Base-by-base conservation (phyloP, 2,329 filamentous ascomycete genomes). In the Salinomyces thailandicus region DNA sequence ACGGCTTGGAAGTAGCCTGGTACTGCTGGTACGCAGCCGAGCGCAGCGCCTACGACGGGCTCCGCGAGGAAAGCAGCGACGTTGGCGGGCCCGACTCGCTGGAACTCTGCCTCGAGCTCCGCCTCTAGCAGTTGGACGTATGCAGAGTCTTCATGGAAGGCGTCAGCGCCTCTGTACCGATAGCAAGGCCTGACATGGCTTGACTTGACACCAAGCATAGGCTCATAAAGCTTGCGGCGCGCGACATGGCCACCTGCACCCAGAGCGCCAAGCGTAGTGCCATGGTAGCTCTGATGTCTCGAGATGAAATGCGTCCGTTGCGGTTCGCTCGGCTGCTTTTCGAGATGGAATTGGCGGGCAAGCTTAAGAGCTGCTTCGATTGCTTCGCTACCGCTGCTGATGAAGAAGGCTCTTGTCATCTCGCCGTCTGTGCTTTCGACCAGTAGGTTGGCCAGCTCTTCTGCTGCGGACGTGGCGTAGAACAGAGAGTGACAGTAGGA, bases 41-140 rank as follows among this genome's bases (percentile, higher is more conserved):
- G 63, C 2, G 80, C 69, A 5, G 79, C 76, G 3, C 81, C 79
- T 11, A 81, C 79, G 1, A 87, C 69, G 0, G 81, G 77, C 56
- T 87, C 82, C 1, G 78, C 77, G 16, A 85, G 67, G 49, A 87
- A 85, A 0, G 77, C 81, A 36, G 75, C 79, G 1, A 86, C 77
- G 0, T 66, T 80, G 0, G 75, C 66, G 0, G 79, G 71, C 0
- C 79, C 81, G 0, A 83, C 53, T 1, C 67, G 59, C 40, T 70
- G 63, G 44, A 87, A 84, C 45, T 82, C 77, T 2, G 60, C 64
- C 5, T 85, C 80, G 1, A 89, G 62, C 52, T 86, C 79, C 3
- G 67, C 55, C 0, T 73, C 72, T 7, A 85, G 64, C 13, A 76
- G 65, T 1, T 56, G 51, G 1, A 82, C 72, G 40, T 84, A 86